Percentiles rank a stretch among this genome's conserved stretches.
phyloP scores from a whole-genome alignment of 78 protist genomes.

The Bigelowiella natans region DNA sequence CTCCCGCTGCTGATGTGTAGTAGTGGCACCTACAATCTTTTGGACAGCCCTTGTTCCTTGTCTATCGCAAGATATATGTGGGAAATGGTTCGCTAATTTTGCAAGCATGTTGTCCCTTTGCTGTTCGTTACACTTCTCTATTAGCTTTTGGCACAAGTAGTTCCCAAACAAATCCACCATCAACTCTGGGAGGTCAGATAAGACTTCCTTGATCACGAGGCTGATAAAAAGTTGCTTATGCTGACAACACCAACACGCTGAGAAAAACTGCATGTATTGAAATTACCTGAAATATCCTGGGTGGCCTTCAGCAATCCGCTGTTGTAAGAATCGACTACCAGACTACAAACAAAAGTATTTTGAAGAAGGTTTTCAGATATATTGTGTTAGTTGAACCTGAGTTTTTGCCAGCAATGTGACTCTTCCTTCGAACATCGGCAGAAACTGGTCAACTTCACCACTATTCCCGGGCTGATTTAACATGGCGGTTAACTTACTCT shows the following conservation, averaged over 20 bases:
- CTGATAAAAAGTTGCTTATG: background rate
- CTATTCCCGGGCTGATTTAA: background rate
- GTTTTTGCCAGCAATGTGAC: background rate
- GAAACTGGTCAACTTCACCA: background rate
- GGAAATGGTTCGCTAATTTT: background rate
- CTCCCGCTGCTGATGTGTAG: background rate
- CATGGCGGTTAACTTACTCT: background rate
- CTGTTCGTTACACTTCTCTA: background rate
- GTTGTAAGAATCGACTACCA: background rate
- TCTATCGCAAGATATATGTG: background rate
- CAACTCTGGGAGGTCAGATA: background rate
- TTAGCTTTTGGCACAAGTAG: background rate
- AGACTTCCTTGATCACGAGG: background rate
- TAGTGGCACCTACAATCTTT: background rate
- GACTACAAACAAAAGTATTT: background rate
- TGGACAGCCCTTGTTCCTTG: slow-evolving; percentile 1
- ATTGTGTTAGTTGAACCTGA: background rate
- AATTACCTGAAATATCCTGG: background rate
- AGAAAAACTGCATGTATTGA: background rate
- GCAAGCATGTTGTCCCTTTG: background rate
- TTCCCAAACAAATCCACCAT: slow-evolving; percentile 9
- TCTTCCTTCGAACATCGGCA: background rate
- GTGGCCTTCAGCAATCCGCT: background rate
- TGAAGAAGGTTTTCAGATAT: background rate
- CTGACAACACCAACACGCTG: background rate